A percentile compares a stretch with the other conserved stretches of the same genome.
These are phyloP conservation scores for Groenewaldozyma tartarivorans DNA, from an alignment of 805 yeast species.

Conservation along the genomic window DNA sequence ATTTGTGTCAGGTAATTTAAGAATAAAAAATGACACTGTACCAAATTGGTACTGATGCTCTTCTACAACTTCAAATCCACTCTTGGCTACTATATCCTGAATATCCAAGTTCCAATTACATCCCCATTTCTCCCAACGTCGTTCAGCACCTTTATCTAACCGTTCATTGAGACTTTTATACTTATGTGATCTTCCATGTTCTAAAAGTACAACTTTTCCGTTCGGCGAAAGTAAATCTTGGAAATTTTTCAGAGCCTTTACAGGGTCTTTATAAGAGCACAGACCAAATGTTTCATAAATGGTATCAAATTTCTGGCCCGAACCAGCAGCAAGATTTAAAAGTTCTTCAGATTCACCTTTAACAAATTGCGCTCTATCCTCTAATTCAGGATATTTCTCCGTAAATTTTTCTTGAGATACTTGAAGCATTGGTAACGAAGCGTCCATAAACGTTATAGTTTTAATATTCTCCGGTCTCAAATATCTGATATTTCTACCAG, in stretches of 20 bases:
- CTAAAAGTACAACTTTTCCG: constrained; percentile 78
- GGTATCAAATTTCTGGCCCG: constrained; percentile 65
- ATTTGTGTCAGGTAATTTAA: constrained; percentile 9
- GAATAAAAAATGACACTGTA: constrained; percentile 49
- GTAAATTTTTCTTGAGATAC: constrained; percentile 66
- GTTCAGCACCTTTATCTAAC: constrained; percentile 73
- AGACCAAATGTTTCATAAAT: constrained; percentile 90
- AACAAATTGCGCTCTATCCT: constrained; percentile 69
- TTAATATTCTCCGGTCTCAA: constrained; percentile 48
- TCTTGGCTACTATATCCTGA: constrained; percentile 72
- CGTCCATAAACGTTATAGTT: constrained; percentile 77
- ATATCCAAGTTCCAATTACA: constrained; percentile 96
- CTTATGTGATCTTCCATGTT: constrained; percentile 77
- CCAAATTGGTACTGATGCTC: constrained; percentile 82
- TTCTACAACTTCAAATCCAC: constrained; percentile 74
- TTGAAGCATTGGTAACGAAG: constrained; percentile 80
- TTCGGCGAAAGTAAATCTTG: constrained; percentile 67
- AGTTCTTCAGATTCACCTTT: constrained; percentile 85
- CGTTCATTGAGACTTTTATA: constrained; percentile 70
- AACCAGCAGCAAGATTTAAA: constrained; percentile 39
- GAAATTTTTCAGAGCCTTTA: constrained; percentile 69
- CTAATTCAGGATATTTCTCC: constrained; percentile 53
- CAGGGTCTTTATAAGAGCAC: constrained; percentile 94
- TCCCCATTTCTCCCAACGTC: constrained; percentile 86
- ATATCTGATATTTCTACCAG: constrained; percentile 84